Conservation (phyloP, 1,284 basidiomycete genomes). For the Anthracocystis walkeri region DNA sequence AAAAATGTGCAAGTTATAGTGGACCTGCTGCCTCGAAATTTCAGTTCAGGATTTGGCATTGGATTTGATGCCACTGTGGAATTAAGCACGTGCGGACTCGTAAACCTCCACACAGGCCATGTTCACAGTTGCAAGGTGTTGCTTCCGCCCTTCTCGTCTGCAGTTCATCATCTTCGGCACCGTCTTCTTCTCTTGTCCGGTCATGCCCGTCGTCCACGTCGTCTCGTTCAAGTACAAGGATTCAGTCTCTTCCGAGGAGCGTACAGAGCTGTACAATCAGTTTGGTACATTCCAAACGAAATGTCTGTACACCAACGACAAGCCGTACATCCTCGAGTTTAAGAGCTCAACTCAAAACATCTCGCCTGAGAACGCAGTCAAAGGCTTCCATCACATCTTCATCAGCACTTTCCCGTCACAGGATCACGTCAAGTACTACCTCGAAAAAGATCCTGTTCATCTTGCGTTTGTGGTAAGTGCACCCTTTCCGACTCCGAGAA, state of each 20-base stretch:
- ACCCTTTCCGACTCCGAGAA: too few species aligned
- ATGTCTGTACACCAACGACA: slow-evolving; percentile 29
- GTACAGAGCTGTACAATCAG: slow-evolving; percentile 28
- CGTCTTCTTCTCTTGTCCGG: not conserved
- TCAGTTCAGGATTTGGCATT: too few species aligned
- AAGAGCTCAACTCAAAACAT: slow-evolving; percentile 45
- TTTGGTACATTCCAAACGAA: slow-evolving; percentile 28
- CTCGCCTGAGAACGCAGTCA: slow-evolving; percentile 41
- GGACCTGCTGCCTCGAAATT: too few species aligned
- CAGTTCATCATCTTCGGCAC: not conserved
- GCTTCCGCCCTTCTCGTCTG: not conserved
- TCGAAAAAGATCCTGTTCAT: slow-evolving; percentile 50
- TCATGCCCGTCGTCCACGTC: slow-evolving; percentile 53
- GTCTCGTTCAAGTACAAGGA: slow-evolving; percentile 54
- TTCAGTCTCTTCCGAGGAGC: slow-evolving; percentile 17
- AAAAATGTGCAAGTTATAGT: too few species aligned
- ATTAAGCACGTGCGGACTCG: too few species aligned
- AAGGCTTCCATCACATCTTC: slow-evolving; percentile 55
- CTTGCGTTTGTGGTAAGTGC: slow-evolving; percentile 42
- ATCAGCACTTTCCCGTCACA: slow-evolving; percentile 49
- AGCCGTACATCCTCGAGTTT: slow-evolving; percentile 51
- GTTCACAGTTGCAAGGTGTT: not conserved
- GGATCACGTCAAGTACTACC: slow-evolving; percentile 43
- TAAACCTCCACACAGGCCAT: slow-evolving; percentile 1
- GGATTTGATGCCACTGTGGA: too few species aligned